Percentiles rank a stretch among this genome's conserved stretches.
Evolutionary conservation across 495 filamentous ascomycete species (phyloP).

Genomic region (Penicillium arizonense): DNA sequence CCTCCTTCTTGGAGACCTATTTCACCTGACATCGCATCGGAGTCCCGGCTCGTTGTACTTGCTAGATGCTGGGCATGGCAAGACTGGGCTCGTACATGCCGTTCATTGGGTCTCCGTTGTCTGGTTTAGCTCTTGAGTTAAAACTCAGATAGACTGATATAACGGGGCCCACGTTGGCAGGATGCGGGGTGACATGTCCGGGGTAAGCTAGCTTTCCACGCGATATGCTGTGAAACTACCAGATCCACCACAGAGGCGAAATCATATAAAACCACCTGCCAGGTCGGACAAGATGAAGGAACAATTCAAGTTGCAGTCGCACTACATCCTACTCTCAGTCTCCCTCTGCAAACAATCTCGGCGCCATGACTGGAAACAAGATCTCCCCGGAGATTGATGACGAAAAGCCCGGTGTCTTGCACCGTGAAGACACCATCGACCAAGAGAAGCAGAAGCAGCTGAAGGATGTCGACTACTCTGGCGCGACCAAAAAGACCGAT

Average conservation of each 20-base stretch:
- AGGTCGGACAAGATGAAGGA: no score
- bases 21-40: slow-evolving; percentile 3
- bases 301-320: no score
- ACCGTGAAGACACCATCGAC: slow-evolving; percentile 5
- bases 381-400: slow-evolving; percentile 8
- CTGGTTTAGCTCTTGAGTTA: slow-evolving; percentile 5
- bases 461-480: slow-evolving; percentile 32
- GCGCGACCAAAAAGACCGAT: slow-evolving; percentile 39
- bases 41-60: not conserved
- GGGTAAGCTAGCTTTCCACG: slow-evolving; percentile 1
- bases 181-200: slow-evolving; percentile 1
- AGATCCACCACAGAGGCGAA: no score
- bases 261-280: no score
- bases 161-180: slow-evolving; percentile 1
- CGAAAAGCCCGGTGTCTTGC: slow-evolving; percentile 7
- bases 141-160: not conserved
- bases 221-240: slow-evolving; percentile 2
- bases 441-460: slow-evolving; percentile 6
- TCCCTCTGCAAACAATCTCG: slow-evolving; percentile 1
- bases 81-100: not conserved
- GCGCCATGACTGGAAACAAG: slow-evolving; percentile 7
- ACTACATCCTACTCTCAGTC: not conserved
- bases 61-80: not conserved
- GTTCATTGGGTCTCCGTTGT: slow-evolving; percentile 5
- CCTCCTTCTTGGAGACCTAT: slow-evolving; percentile 3